phyloP scores from a whole-genome alignment of 1,284 basidiomycete species.

The Cutaneotrichosporon sp. region DNA sequence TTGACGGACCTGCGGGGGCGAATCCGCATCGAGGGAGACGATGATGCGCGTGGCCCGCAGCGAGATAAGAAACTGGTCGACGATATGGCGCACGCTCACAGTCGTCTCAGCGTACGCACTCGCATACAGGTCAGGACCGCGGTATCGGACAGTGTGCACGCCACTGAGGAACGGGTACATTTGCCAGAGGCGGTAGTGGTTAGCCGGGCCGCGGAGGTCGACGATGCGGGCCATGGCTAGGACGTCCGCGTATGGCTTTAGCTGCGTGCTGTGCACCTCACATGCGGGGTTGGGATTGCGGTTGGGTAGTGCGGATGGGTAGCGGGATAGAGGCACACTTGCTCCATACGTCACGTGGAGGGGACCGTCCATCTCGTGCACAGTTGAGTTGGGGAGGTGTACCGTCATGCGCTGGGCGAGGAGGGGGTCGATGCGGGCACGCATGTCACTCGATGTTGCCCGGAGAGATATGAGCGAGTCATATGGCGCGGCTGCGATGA shows the following conservation, averaged over 20 bases:
- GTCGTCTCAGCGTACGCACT: not conserved
- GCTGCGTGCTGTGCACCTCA: not conserved
- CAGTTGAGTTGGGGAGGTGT: not conserved
- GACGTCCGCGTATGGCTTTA: not conserved
- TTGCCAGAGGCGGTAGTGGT: constrained; percentile 7
- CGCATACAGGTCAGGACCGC: constrained; percentile 4
- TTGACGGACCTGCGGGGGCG: not conserved
- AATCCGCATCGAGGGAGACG: not conserved
- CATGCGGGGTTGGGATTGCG: not conserved
- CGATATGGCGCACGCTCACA: constrained; percentile 1
- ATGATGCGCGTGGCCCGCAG: not conserved
- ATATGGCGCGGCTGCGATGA: not conserved
- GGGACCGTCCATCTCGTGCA: not conserved
- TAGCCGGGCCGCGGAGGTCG: not conserved
- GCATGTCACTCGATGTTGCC: not conserved
- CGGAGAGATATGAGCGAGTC: not conserved
- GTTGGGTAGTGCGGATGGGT: not conserved
- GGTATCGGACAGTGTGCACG: not conserved
- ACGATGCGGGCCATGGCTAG: not conserved
- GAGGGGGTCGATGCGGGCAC: not conserved
- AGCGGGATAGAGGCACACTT: not conserved
- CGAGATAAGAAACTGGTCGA: constrained; percentile 1
- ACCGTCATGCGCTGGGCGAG: not conserved
- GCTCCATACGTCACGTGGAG: not conserved
- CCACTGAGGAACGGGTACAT: constrained; percentile 1